These are phyloP conservation scores for Magnolia sinica DNA, from an alignment of 164 flowering plant species.

Conservation along the genomic window DNA sequence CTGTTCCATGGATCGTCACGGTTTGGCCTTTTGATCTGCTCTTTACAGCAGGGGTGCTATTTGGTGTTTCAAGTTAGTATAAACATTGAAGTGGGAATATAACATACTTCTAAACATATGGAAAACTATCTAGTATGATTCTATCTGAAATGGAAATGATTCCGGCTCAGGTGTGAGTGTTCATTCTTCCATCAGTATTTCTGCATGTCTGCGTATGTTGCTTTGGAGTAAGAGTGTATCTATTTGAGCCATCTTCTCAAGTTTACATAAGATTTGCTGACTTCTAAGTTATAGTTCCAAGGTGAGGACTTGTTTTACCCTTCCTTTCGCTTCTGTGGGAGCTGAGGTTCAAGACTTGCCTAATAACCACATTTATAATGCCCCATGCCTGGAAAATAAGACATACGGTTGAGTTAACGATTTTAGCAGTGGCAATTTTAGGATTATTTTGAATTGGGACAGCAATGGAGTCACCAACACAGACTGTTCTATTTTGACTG, in stretches of 20 bases:
- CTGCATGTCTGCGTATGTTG: background rate
- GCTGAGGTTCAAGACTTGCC: background rate
- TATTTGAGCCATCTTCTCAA: background rate
- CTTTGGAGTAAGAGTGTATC: background rate
- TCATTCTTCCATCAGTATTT: background rate
- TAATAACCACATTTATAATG: background rate
- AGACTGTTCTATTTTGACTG: background rate
- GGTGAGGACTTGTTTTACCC: background rate
- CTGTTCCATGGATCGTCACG: constrained; percentile 2
- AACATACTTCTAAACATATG: background rate
- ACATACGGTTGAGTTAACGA: background rate
- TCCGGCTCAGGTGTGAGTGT: background rate
- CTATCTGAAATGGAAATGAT: background rate
- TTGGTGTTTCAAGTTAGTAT: background rate
- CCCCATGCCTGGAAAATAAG: background rate
- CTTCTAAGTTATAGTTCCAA: background rate
- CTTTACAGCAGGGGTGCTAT: background rate
- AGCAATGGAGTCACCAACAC: background rate
- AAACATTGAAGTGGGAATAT: constrained; percentile 2
- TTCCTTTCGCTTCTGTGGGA: background rate
- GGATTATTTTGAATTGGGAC: background rate
- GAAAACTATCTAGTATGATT: background rate
- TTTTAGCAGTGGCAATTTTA: background rate
- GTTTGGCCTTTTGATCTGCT: background rate
- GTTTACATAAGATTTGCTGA: background rate